Evolutionary conservation across 768 basidiomycete species (phyloP), one percentile per base, ranked within the genome.

Genomic region (Cystofilobasidium bisporidii): DNA sequence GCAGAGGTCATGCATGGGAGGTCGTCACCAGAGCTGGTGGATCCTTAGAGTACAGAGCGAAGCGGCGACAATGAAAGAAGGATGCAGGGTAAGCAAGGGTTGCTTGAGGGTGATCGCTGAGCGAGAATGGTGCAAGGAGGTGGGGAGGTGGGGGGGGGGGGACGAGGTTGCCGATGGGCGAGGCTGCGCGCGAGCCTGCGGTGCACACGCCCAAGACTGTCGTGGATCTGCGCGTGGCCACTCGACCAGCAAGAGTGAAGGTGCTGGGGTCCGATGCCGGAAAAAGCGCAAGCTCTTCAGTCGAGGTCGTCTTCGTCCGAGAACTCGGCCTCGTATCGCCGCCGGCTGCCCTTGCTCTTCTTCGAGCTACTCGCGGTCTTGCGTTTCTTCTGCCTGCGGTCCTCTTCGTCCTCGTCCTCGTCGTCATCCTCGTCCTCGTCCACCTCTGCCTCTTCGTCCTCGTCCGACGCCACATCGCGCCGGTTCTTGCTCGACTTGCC

Each of bases 391-490:
- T 32, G 53, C 53, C 53, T 26, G 3, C 53, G 53, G 30, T 56
- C 53, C 5, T 56, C 53, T 30, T 56, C 53, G 30, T 56, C 53
- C 5, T 56, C 53, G 28, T 56, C 53, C 18, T 56, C 53, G 17
- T 30, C 28, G 8, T 30, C 53, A 2, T 32, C 53, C 30, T 32
- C 53, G 9, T 56, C 26, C 15, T 56, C 53, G 12, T 28, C 28
- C 17, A 3, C 10, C 43, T 43, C 43, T 4, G 11, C 53, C 9
- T 28, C 53, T 4, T 56, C 30, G 6, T 56, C 53, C 18, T 55
- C 50, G 28, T 56, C 53, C 28, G 53, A 30, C 6, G 4, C 53
- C 28, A 14, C 53, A 14, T 56, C 53, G 15, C 53, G 53, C 14
- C 53, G 53, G 28, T 56, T 56, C 28, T 32, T 56, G 14, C 18